Evolutionary conservation across 148 eudicot genomes (phyloP).

Genomic region (Cornus kousa): DNA sequence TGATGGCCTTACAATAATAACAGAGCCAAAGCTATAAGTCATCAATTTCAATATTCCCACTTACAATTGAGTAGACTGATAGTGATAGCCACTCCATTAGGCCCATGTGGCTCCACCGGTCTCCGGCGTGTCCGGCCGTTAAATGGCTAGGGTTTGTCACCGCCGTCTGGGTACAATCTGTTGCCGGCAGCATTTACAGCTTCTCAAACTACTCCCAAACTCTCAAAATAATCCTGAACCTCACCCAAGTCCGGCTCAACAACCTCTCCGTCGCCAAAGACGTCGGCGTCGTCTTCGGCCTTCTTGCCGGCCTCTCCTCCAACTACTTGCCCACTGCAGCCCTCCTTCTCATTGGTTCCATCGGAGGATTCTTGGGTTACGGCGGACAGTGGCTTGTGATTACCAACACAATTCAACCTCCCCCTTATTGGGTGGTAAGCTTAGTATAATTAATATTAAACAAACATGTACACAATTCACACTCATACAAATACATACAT

Average conservation of each 20-base stretch:
- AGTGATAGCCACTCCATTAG: too few species aligned
- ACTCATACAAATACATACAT: too few species aligned
- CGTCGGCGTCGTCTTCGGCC: constrained; percentile 66
- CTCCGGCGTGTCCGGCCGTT: constrained; percentile 22
- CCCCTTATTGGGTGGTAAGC: constrained; percentile 75
- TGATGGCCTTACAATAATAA: too few species aligned
- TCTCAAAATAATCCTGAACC: constrained; percentile 49
- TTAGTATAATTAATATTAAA: too few species aligned
- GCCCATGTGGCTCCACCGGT: not conserved
- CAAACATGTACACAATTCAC: too few species aligned
- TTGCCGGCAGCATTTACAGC: constrained; percentile 72
- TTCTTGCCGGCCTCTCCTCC: constrained; percentile 62
- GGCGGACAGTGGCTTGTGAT: constrained; percentile 80
- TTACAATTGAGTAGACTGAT: too few species aligned
- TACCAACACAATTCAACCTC: constrained; percentile 37
- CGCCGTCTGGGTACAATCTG: constrained; percentile 74
- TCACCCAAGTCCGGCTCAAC: constrained; percentile 56
- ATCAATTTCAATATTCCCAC: too few species aligned
- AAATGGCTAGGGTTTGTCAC: constrained; percentile 79
- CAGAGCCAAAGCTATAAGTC: too few species aligned
- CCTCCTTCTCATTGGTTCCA: constrained; percentile 57
- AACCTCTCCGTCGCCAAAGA: constrained; percentile 71
- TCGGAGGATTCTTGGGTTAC: constrained; percentile 61
- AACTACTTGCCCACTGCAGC: constrained; percentile 46
- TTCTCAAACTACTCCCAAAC: constrained; percentile 72